Base-by-base conservation (phyloP, 78 protist genomes). In the Pigoraptor vietnamica region DNA sequence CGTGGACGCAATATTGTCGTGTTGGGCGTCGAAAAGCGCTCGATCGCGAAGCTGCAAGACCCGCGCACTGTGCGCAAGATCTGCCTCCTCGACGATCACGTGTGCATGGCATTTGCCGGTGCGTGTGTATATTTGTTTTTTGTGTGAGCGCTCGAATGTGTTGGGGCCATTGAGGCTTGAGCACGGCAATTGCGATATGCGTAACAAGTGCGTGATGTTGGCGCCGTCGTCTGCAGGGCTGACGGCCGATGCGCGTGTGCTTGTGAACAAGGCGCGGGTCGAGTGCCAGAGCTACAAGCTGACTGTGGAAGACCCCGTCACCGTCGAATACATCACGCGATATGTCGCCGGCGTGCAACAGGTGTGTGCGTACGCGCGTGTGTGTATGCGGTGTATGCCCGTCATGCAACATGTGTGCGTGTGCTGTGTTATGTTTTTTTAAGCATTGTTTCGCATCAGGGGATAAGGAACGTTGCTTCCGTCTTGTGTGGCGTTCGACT, bases 231-330 rank as follows among this genome's bases (percentile, higher is more conserved):
- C 0, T 6, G 86, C 90, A 90, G 99, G 99, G 1, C 96, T 99
- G n/a, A 92, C 97, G 0, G 99, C 99, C 19, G 99, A 99, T 81
- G 99, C 99, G 29, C 95, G 99, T 0, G 99, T 98, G 34, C 96
- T 99, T 10, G 92, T 97, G 40, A 92, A 97, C 93, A 32, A 86
- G 84, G 99, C 99, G 19, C 95, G 99, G 10, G 89, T 96, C 37
- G 99, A 99, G 94, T 97, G 99, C 93, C 99, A 99, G 94, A 90
- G 94, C 92, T 97, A 97, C 95, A 94, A 98, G 38, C 96, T 99
- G 35, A 96, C 96, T 2, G 93, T 98, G 39, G 99, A 98, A 87
- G 99, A 98, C 90, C 86, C 96, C 9, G 95, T 96, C 48, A 88
- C 98, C 0, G 96, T 98, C 23, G 99, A 97, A 82, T 97, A 97